Base-by-base conservation (phyloP, 2,329 filamentous ascomycete genomes). In the Aspergillus aculeatinus region DNA sequence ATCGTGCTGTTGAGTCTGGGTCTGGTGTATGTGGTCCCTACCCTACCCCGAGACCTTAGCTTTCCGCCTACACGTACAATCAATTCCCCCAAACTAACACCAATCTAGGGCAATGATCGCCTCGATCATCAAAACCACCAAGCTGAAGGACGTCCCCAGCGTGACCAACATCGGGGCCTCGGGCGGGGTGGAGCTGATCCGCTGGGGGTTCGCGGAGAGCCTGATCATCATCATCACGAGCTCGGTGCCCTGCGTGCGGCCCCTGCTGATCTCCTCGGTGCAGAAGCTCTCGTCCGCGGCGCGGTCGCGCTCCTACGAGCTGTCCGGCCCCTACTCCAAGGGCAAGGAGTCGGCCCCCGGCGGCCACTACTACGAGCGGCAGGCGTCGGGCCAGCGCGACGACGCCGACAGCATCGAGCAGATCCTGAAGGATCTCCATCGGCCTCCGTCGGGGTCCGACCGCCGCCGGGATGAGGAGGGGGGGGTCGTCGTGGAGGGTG, bases 181-280 rank as follows among this genome's bases (percentile, higher is more conserved):
- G 12, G 67, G 62, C 21, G 71, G 70, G 2, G 57, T 69, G 12
- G 57, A 64, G 16, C 65, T 71, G 35, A 63, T 70, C 51, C 69
- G 69, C 9, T 73, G 71, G 71, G 50, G 68, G 6, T 69, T 65
- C 31, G 68, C 71, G 7, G 72, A 74, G 58, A 67, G 64, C 11
- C 67, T 72, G 31, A 49, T 74, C 9, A 67, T 74, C 6, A 72
- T 74, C 16, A 66, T 73, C 25, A 73, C 71, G 2, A 66, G 70
- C 1, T 74, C 70, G 0, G 63, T 74, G 4, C 70, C 72, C 1
- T 70, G 66, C 14, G 61, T 74, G 6, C 67, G 70, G 16, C 69
- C 69, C 0, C 51, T 73, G 21, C 19, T 55, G 2, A 35, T 62
- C 11, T 57, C 58, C 5, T 61, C 55, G 3, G 51, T 56, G 16